Evolutionary conservation across 2,329 filamentous ascomycete species (phyloP), one percentile per base, ranked within the genome.

Genomic region (Malbranchea zuffiana): DNA sequence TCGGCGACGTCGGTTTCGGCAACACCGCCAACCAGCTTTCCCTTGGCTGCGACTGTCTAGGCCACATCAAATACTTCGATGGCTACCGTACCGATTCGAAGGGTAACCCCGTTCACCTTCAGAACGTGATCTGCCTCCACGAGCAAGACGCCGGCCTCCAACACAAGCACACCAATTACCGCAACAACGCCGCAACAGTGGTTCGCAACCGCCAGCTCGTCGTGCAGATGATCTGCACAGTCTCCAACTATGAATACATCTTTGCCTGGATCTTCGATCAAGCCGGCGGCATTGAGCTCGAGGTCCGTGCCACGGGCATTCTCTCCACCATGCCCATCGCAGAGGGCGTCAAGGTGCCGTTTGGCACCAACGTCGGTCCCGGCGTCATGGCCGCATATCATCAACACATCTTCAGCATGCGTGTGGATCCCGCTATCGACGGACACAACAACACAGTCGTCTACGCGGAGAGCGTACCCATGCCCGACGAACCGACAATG

Each of bases 231-330:
- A 82, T 82, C 53, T 79, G 80, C 57, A 82, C 77, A 0, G 74
- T 82, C 3, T 68, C 75, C 7, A 82, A 82, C 58, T 82, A 82
- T 56, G 78, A 82, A 51, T 82, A 82, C 51, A 80, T 82, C 47
- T 67, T 82, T 24, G 76, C 77, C 2, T 82, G 78, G 57, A 72
- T 77, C 35, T 80, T 82, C 61, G 79, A 80, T 53, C 78, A 82
- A 52, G 77, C 77, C 2, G 78, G 74, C 38, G 75, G 79, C 48
- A 51, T 82, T 31, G 67, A 67, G 45, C 78, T 81, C 49, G 78
- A 82, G 53, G 73, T 80, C 28, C 72, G 76, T 23, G 78, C 78
- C 11, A 82, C 78, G 1, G 78, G 78, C 4, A 79, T 82, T 40
- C 61, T 82, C 12, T 77, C 71, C 37, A 80, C 77, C 0, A 72